Base-by-base conservation (phyloP, 2,329 filamentous ascomycete genomes). In the Sporothrix protearum region DNA sequence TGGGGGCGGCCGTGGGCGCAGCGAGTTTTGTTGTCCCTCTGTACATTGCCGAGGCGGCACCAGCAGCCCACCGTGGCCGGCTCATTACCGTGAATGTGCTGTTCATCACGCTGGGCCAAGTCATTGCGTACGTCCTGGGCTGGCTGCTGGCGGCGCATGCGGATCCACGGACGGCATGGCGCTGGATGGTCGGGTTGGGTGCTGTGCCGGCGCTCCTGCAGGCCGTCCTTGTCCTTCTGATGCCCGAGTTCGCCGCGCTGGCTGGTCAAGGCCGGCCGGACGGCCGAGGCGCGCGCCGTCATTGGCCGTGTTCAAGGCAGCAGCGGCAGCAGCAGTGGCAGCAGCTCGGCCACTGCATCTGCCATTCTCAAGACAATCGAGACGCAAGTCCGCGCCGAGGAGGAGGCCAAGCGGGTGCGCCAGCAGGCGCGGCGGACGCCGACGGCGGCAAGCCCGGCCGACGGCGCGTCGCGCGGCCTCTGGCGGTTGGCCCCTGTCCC, bases 231-330 rank as follows among this genome's bases (percentile, higher is more conserved):
- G 82, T 97, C 72, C 76, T 88, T 2, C 83, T 88, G 68, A 91
- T 97, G 87, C 94, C 94, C 0, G 95, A 98, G 81, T 96, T 96
- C 92, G 14, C 95, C 95, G 45, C 86, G 95, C 30, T 97, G 93
- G 91, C 85, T 97, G 28, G 89, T 97, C 25, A 90, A 89, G 78
- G 88, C 85, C 2, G 91, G 89, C 0, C 83, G 85, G 64, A 84
- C 85, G 2, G 82, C 82, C 3, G 85, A 87, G 73, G 95, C 94
- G 3, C 86, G 85, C 73, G 77, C 76, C 3, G 88, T 97, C 2
- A 82, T 97, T 22, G 82, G 80, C 42, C 88, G 85, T 73, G 88
- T 94, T 88, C 88, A 3, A 76, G 69, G 78, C 78, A 73, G 80
- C 77, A 8, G 80, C 85, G 2, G 82, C 80, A 2, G 80, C 80